These are phyloP conservation scores for Salvia rosmarinus DNA, from an alignment of 257 asterid species.

Conservation along the genomic window DNA sequence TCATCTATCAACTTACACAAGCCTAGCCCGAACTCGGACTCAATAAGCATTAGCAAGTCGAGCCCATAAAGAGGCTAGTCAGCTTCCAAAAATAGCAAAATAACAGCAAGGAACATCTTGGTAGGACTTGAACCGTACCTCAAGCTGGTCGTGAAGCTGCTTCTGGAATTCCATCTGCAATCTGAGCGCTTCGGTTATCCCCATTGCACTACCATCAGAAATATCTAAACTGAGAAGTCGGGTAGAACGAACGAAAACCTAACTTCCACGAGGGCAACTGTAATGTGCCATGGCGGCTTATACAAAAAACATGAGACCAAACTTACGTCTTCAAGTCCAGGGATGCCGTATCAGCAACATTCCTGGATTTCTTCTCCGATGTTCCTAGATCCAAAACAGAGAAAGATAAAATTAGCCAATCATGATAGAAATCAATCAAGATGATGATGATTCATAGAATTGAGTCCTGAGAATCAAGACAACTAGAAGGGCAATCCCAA, in stretches of 20 bases:
- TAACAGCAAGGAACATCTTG: background rate
- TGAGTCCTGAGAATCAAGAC: background rate
- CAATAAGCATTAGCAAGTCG: background rate
- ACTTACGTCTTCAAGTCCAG: slow-evolving; percentile 75
- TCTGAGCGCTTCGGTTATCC: slow-evolving; percentile 83
- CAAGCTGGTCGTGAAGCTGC: slow-evolving; percentile 94
- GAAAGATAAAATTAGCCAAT: background rate
- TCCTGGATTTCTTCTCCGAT: slow-evolving; percentile 38
- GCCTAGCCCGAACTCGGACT: background rate
- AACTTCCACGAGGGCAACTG: background rate
- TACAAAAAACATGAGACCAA: slow-evolving; percentile 1
- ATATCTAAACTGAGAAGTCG: background rate
- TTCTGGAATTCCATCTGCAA: slow-evolving; percentile 95
- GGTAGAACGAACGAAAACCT: slow-evolving; percentile 20
- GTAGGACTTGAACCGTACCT: slow-evolving; percentile 48
- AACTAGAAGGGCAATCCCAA: slow-evolving; percentile 22
- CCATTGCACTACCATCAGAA: slow-evolving; percentile 61
- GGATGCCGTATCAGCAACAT: slow-evolving; percentile 51
- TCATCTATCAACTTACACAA: background rate
- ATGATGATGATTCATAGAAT: too few relatives aligned
- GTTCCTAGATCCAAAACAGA: slow-evolving; percentile 42
- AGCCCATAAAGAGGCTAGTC: background rate
- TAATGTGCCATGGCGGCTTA: background rate
- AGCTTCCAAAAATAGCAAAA: background rate
- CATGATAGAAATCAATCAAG: background rate